phyloP scores from a whole-genome alignment of 1,284 basidiomycete genomes.

The Trichosporon asahii region DNA sequence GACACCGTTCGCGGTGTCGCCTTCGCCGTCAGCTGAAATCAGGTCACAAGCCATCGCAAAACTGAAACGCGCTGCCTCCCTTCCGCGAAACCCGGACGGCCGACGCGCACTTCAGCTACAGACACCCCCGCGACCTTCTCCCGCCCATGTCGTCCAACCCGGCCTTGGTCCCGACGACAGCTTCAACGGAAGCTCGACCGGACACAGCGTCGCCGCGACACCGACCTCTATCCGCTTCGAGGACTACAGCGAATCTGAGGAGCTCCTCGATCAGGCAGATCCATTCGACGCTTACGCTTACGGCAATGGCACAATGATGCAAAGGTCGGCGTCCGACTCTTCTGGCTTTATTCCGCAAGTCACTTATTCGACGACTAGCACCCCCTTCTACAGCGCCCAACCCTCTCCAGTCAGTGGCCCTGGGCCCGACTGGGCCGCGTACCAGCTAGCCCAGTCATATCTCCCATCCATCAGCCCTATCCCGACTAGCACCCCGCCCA shows the following conservation, averaged over 20 bases:
- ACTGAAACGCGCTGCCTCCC: constrained; percentile 80
- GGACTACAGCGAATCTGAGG: constrained; percentile 24
- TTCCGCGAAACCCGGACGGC: constrained; percentile 82
- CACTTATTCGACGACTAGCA: constrained; percentile 17
- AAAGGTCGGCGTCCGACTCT: constrained; percentile 38
- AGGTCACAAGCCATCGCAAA: constrained; percentile 80
- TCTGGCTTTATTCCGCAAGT: constrained; percentile 36
- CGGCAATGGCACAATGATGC: constrained; percentile 28
- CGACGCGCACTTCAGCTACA: constrained; percentile 62
- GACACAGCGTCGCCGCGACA: constrained; percentile 13
- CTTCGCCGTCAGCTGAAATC: constrained; percentile 20
- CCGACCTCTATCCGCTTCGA: constrained; percentile 12
- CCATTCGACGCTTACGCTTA: constrained; percentile 15
- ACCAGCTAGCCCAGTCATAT: constrained; percentile 42
- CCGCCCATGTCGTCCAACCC: not conserved
- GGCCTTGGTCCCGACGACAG: constrained; percentile 2
- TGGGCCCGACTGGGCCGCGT: constrained; percentile 38
- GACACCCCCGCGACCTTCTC: constrained; percentile 54
- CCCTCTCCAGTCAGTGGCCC: constrained; percentile 26
- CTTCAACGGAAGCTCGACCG: not conserved
- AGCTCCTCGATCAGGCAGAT: constrained; percentile 29
- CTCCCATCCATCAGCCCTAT: constrained; percentile 41
- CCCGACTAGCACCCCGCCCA: constrained; percentile 19
- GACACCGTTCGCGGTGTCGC: constrained; percentile 13
- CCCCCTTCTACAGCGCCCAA: constrained; percentile 23